Conservation (phyloP, 345 rosid species). For the Acer campestre region DNA sequence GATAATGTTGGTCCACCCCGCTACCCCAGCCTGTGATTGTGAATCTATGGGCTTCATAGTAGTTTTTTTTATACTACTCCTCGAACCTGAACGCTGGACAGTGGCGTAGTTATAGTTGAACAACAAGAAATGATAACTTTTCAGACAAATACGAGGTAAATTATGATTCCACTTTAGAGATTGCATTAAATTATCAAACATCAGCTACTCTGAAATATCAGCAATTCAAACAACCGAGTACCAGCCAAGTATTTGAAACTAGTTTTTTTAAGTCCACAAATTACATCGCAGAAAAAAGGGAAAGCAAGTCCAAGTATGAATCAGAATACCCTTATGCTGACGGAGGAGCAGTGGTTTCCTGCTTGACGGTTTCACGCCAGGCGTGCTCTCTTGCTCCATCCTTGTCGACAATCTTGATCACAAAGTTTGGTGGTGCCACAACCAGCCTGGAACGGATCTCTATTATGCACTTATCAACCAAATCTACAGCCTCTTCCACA, state of each 20-base stretch:
- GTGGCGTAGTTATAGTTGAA: too few relatives aligned
- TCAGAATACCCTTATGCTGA: slow-evolving; percentile 24
- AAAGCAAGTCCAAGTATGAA: neutral
- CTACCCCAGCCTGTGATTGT: too few relatives aligned
- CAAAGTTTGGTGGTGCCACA: slow-evolving; percentile 93
- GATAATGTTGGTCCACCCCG: too few relatives aligned
- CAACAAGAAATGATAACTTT: too few relatives aligned
- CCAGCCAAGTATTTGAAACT: slow-evolving; percentile 10
- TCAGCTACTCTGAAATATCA: too few relatives aligned
- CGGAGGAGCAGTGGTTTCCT: slow-evolving; percentile 37
- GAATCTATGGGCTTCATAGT: too few relatives aligned
- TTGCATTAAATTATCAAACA: too few relatives aligned
- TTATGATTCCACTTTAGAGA: too few relatives aligned
- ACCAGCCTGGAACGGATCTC: slow-evolving; percentile 94
- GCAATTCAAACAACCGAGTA: slow-evolving; percentile 5
- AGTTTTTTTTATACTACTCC: too few relatives aligned
- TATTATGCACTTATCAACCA: slow-evolving; percentile 85
- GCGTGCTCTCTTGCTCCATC: slow-evolving; percentile 84
- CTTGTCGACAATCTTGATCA: slow-evolving; percentile 93
- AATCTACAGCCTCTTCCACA: slow-evolving; percentile 74
- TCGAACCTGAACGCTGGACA: too few relatives aligned
- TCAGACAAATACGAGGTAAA: too few relatives aligned
- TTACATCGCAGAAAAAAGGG: slow-evolving; percentile 5
- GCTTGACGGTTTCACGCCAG: slow-evolving; percentile 76
- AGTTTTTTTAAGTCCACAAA: neutral